Percentiles rank a stretch among this genome's conserved stretches.
Evolutionary conservation across 495 filamentous ascomycete species (phyloP).

Genomic region (Podospora anserina): DNA sequence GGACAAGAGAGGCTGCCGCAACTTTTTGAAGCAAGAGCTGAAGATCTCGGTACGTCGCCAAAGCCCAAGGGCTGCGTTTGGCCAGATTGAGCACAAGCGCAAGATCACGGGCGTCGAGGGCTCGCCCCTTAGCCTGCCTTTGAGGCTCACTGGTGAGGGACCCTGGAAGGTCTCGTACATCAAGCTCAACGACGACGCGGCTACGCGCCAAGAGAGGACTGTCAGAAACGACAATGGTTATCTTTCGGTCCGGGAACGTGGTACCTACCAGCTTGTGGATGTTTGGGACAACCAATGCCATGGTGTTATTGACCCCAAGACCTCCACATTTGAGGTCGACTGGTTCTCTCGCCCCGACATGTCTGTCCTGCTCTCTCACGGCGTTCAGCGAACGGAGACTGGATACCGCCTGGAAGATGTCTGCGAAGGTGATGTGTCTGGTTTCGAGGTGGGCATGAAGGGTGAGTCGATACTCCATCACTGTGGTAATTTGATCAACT

Average conservation of each 20-base stretch:
- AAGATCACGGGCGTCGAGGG: constrained; percentile 71
- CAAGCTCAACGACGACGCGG: constrained; percentile 51
- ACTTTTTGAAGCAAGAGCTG: constrained; percentile 71
- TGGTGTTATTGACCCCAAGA: constrained; percentile 68
- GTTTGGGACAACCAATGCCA: constrained; percentile 76
- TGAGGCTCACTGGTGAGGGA: constrained; percentile 76
- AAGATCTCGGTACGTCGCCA: constrained; percentile 84
- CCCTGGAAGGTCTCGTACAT: constrained; percentile 79
- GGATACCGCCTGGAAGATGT: constrained; percentile 71
- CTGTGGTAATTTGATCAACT: background rate
- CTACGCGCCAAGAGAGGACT: constrained; percentile 27
- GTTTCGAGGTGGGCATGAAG: constrained; percentile 71
- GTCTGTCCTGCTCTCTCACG: constrained; percentile 58
- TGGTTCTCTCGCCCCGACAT: constrained; percentile 82
- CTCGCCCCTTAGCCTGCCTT: constrained; percentile 65
- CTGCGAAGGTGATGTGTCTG: constrained; percentile 91
- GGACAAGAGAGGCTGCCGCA: constrained; percentile 81
- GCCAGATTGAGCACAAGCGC: constrained; percentile 71
- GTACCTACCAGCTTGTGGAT: constrained; percentile 73
- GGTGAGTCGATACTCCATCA: constrained; percentile 47
- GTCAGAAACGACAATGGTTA: constrained; percentile 65
- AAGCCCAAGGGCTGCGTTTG: constrained; percentile 79
- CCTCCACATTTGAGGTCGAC: constrained; percentile 70
- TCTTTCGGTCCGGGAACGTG: constrained; percentile 60
- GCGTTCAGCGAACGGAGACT: constrained; percentile 46